A percentile compares a stretch with the other conserved stretches of the same genome.
These are phyloP conservation scores for Thozetella sp. DNA, from an alignment of 495 filamentous ascomycete species.

Conservation along the genomic window DNA sequence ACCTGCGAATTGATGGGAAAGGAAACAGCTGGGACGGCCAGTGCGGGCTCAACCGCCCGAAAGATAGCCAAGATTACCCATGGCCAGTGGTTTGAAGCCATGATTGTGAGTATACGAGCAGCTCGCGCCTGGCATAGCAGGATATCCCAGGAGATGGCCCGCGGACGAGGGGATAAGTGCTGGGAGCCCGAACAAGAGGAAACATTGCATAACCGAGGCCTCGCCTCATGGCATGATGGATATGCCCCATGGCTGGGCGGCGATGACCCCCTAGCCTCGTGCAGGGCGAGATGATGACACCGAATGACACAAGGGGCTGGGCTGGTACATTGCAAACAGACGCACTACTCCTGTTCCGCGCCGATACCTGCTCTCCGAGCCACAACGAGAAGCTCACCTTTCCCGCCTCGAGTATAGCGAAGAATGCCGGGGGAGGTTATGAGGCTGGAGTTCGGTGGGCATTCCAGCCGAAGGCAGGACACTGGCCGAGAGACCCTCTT, in stretches of 20 bases:
- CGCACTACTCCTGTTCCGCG: background rate
- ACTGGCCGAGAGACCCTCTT: background rate
- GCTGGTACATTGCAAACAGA: background rate
- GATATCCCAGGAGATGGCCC: background rate
- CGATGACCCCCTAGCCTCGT: background rate
- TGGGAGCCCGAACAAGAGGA: too few relatives aligned
- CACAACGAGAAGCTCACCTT: background rate
- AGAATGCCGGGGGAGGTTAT: background rate
- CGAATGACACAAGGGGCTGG: conserved; percentile 1
- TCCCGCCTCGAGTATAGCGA: background rate
- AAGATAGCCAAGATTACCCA: conserved; percentile 16
- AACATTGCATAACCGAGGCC: background rate
- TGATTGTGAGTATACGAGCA: conserved; percentile 8
- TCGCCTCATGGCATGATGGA: background rate
- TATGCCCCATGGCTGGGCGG: background rate
- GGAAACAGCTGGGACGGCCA: conserved; percentile 50
- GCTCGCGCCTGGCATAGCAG: background rate
- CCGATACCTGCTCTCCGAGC: background rate
- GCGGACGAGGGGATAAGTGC: background rate
- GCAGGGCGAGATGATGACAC: background rate
- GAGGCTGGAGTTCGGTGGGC: background rate
- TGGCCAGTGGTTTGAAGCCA: conserved; percentile 10
- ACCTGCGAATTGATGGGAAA: conserved; percentile 79
- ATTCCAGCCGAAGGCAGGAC: conserved; percentile 2
- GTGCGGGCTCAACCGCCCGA: conserved; percentile 14